Base-by-base conservation (phyloP, 2,329 filamentous ascomycete genomes). In the Stemphylium beticola region DNA sequence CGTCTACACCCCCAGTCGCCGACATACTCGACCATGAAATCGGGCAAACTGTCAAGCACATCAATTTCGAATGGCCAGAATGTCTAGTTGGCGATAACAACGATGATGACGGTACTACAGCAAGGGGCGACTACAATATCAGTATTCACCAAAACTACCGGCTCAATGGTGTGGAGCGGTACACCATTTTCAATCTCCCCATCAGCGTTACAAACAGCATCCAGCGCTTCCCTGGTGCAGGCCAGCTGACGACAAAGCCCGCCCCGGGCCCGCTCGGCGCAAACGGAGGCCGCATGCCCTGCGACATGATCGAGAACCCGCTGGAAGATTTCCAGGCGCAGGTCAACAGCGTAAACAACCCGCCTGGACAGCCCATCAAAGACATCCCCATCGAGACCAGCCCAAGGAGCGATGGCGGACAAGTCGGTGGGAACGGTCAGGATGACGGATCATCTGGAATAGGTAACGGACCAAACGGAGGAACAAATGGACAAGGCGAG, bases 111-210 rank as follows among this genome's bases (percentile, higher is more conserved):
- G 70, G 74, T 0, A 85, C 81, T 14, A 55, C 53, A 45, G 82
- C 82, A 20, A 79, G 86, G 2, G 87, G 87, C 2, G 75, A 78
- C 15, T 90, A 90, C 69, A 90, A 91, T 64, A 86, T 91, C 65
- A 89, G 87, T 5, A 88, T 91, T 63, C 86, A 87, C 50, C 87
- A 91, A 66, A 87, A 82, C 64, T 91, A 89, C 71, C 82, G 85
- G 11, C 78, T 89, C 50, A 89, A 90, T 67, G 82, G 79, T 11
- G 79, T 81, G 1, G 79, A 88, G 41, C 81, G 85, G 63, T 90
- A 90, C 71, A 90, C 87, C 8, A 83, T 91, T 49, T 90, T 90
- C 64, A 86, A 91, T 61, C 75, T 90, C 11, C 88, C 88, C 15
- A 87, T 91, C 61, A 80, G 82, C 3, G 83, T 90, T 33, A 88